Evolutionary conservation across 164 flowering plant species (phyloP), one percentile per base, ranked within the genome.

Genomic region (Magnolia kwangsiensis): DNA sequence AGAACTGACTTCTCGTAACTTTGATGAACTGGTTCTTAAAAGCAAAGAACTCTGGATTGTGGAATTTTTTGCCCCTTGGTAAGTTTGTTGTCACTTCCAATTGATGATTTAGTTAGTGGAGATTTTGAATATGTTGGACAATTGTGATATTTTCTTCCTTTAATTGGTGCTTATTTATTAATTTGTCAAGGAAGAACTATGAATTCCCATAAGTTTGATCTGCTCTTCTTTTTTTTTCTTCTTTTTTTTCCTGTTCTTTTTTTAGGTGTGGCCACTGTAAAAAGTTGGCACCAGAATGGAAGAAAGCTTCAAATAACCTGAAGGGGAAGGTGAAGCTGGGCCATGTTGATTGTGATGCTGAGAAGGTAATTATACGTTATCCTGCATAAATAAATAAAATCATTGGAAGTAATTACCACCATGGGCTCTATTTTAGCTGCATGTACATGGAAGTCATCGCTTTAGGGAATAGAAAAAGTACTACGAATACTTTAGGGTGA

Each of bases 1-100:
- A 9, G 97, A 89, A 80, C 74, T 94, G 81, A 92, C 80, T 82
- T 89, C 98, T 50, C 78, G 72, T 49, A 94, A 94, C 83, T 96
- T 96, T 82, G 99, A 96, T 80, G 94, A 96, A 55, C 75, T 85
- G 81, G 98, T 96, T 69, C 37, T 88, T 68, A 89, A 90, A 86
- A 94, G 99, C 77, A 96, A 96, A 86, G 98, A 94, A 8, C 90
- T 96, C 10, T 96, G 99, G 99, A 78, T 96, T 74, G 98, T 96
- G 72, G 99, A 96, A 81, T 96, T 96, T 81, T 96, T 90, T 85
- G 98, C 99, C 67, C 98, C 99, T 67, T 96, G 99, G 99, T 96
- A 80, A 83, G 91, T 83, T 18, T 65, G 13, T 55, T 55, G 8
- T 55, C 45, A 16, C 61, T 37, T 80, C 50, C 50, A 59, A 67